Conservation (phyloP, 1,284 basidiomycete genomes). For the Veloboletus limbatus region DNA sequence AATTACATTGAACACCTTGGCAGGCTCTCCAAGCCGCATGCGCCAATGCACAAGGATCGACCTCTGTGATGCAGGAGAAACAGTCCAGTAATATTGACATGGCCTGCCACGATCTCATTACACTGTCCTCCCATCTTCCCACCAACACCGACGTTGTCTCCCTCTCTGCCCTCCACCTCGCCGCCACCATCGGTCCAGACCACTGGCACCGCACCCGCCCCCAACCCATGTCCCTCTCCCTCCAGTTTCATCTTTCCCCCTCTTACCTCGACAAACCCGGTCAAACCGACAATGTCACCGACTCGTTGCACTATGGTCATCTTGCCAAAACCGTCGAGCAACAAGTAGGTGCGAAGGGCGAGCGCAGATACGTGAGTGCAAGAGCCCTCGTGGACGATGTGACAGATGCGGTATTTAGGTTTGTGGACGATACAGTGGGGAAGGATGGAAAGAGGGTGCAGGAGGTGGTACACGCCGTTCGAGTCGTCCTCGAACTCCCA, state of each 20-base stretch:
- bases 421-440: conserved; percentile 12
- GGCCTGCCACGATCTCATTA: no score
- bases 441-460: conserved; percentile 14
- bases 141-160: conserved; percentile 39
- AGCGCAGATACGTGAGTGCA: conserved; percentile 19
- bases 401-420: conserved; percentile 32
- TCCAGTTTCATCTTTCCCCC: conserved; percentile 41
- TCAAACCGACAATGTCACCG: conserved; percentile 42
- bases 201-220: conserved; percentile 45
- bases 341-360: conserved; percentile 22
- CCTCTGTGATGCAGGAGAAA: no score
- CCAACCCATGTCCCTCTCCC: conserved; percentile 40
- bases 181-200: conserved; percentile 43
- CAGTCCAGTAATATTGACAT: no score
- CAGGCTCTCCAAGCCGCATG: no score
- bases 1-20: no score
- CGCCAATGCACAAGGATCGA: no score
- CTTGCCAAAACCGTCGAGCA: conserved; percentile 41
- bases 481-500: conserved; percentile 38
- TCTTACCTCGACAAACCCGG: conserved; percentile 39
- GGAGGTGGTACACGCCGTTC: conserved; percentile 29
- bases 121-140: background rate
- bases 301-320: conserved; percentile 51
- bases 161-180: conserved; percentile 39
- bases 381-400: conserved; percentile 36